Base-by-base conservation (phyloP, 345 rosid species). In the Clarkia xantiana region DNA sequence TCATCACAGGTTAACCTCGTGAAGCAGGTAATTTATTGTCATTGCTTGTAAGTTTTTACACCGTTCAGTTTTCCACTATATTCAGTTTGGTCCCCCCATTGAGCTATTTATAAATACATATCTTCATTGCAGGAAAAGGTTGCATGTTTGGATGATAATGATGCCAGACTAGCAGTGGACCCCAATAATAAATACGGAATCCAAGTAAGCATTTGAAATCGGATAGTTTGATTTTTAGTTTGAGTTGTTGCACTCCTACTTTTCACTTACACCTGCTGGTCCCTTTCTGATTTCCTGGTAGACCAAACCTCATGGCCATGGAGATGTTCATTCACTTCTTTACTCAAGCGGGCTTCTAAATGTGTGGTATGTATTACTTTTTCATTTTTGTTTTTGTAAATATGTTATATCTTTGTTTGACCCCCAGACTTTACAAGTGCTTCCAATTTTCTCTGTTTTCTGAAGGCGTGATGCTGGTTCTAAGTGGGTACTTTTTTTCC, bases 271-370 rank as follows among this genome's bases (percentile, higher is more conserved):
- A 16, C 51, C 42, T 19, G 12, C 53, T 49, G 38, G 44, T 48
- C 55, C 41, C 49, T 55, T 52, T 20, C 45, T 23, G 36, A 29
- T 41, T 67, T 51, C 42, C 58, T 71, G 62, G 14, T 52, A 91
- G 98, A 91, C 94, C 25, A 91, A 91, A 61, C 98, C 96, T 56
- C 94, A 91, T 71, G 98, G 98, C 62, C 98, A 91, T 54, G 98
- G 96, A 15, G 94, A 91, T 68, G 96, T 86, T 39, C 96, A 91
- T 67, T 69, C 90, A 14, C 94, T 91, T 62, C 87, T 86, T 55
- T 76, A 79, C 75, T 72, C 96, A 36, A 79, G 94, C 47, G 98
- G 98, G 50, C 71, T 81, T 65, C 78, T 91, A 51, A 69, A 73
- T 25, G 62, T 40, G 62, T 91, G 96, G 96, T 84, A 76, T 22